These are phyloP conservation scores for Brassica hybrid DNA, from an alignment of 441 rosid species.

Conservation along the genomic window DNA sequence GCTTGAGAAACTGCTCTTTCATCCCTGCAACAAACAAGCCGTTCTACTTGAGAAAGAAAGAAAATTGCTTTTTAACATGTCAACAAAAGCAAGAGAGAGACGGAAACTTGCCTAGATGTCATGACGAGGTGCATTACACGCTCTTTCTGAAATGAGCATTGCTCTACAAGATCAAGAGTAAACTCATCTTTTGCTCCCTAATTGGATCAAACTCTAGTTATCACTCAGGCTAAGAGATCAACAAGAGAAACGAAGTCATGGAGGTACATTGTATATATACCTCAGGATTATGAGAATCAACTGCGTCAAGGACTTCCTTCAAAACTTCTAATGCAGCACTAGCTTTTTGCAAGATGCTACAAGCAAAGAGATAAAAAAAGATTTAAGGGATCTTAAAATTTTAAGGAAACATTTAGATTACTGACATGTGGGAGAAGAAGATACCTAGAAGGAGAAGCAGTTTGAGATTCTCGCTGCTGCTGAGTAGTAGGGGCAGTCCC, in stretches of 20 bases:
- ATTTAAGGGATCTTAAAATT: slow-evolving; percentile 18
- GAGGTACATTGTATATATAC: slow-evolving; percentile 44
- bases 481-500: slow-evolving; percentile 46
- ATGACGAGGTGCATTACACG: slow-evolving; percentile 91
- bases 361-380: slow-evolving; percentile 18
- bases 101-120: slow-evolving; percentile 73
- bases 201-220: slow-evolving; percentile 12
- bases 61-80: not conserved
- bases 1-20: slow-evolving; percentile 86
- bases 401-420: not conserved
- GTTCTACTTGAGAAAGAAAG: slow-evolving; percentile 8
- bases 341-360: slow-evolving; percentile 93
- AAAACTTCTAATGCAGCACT: slow-evolving; percentile 83
- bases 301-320: slow-evolving; percentile 94
- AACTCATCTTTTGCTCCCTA: slow-evolving; percentile 93
- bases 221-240: not conserved
- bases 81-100: slow-evolving; percentile 15
- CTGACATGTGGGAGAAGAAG: slow-evolving; percentile 14
- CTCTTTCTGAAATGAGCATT: slow-evolving; percentile 99
- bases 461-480: slow-evolving; percentile 52
- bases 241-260: slow-evolving; percentile 12
- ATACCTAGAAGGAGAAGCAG: slow-evolving; percentile 43
- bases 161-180: slow-evolving; percentile 98
- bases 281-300: slow-evolving; percentile 84
- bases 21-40: slow-evolving; percentile 57